Evolutionary conservation across 2,329 filamentous ascomycete species (phyloP), one percentile per base, ranked within the genome.

Genomic region (Exophiala lecanii-corni): DNA sequence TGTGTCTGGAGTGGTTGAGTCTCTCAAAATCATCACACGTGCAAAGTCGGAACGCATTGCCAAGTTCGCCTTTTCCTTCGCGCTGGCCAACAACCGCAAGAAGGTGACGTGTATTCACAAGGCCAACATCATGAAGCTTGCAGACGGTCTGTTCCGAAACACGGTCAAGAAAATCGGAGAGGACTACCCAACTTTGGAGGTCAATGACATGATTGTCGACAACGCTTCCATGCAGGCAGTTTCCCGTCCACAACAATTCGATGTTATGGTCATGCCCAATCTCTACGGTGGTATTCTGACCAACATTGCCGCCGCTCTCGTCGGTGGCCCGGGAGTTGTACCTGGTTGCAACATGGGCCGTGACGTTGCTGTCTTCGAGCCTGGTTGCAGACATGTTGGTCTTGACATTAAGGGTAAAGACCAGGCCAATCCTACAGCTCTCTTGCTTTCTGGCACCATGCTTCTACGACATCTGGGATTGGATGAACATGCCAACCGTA

Each of bases 51-150:
- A 98, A 82, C 88, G 92, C 66, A 98, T 98, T 63, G 88, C 91
- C 73, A 95, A 95, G 74, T 98, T 98, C 65, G 92, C 92, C 56
- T 97, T 97, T 69, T 84, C 86, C 65, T 98, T 98, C 64, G 92
- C 92, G 47, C 84, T 97, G 46, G 92, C 92, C 71, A 98, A 98
- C 79, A 91, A 94, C 80, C 82, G 92, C 67, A 91, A 94, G 79
- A 97, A 97, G 85, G 88, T 98, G 45, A 97, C 92, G 57, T 96
- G 91, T 76, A 97, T 98, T 66, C 92, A 98, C 84, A 98, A 98
- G 81, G 92, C 92, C 73, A 98, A 98, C 79, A 98, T 98, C 76
- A 98, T 98, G 92, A 98, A 98, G 81, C 79, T 98, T 47, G 91
- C 89, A 67, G 92, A 98, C 60, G 92, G 92, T 71, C 86, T 98